Percentiles rank a stretch among this genome's conserved stretches.
These are phyloP conservation scores for Pestalotiopsis sp. DNA, from an alignment of 2,329 filamentous ascomycete genomes.

Conservation along the genomic window DNA sequence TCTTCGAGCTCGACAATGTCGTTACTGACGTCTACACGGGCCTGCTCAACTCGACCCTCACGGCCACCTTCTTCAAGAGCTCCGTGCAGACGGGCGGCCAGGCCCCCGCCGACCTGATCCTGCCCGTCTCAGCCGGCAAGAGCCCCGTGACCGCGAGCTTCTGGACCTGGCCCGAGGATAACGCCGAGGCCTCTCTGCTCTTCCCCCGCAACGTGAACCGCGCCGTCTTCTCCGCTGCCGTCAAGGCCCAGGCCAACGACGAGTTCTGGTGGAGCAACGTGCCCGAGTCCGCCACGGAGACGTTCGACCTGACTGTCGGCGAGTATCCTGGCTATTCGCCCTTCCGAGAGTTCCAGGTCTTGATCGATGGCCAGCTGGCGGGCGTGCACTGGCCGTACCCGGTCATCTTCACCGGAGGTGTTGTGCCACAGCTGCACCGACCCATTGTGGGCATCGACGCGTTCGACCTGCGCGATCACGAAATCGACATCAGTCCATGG, in stretches of 20 bases:
- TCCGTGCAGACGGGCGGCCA: slow-evolving; percentile 38
- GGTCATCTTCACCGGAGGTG: slow-evolving; percentile 79
- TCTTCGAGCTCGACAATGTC: slow-evolving; percentile 79
- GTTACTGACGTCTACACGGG: slow-evolving; percentile 74
- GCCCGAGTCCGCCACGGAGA: slow-evolving; percentile 59
- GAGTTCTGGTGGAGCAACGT: slow-evolving; percentile 90
- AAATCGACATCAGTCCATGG: slow-evolving; percentile 82
- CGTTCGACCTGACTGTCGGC: slow-evolving; percentile 61
- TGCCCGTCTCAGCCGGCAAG: slow-evolving; percentile 65
- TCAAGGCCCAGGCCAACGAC: slow-evolving; percentile 74
- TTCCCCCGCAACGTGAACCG: slow-evolving; percentile 69
- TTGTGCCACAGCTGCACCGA: slow-evolving; percentile 76
- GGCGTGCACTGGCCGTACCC: slow-evolving; percentile 83
- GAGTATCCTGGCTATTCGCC: slow-evolving; percentile 69
- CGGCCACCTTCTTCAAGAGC: slow-evolving; percentile 69
- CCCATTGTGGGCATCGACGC: slow-evolving; percentile 79
- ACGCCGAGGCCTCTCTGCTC: slow-evolving; percentile 59
- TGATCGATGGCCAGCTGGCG: slow-evolving; percentile 72
- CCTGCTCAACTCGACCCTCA: slow-evolving; percentile 73
- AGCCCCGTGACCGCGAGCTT: slow-evolving; percentile 59
- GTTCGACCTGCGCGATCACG: slow-evolving; percentile 77
- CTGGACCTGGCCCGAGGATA: slow-evolving; percentile 67
- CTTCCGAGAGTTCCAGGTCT: slow-evolving; percentile 77
- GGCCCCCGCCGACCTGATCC: slow-evolving; percentile 63
- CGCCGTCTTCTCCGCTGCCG: slow-evolving; percentile 76